A percentile compares a stretch with the other conserved stretches of the same genome.
phyloP scores from a whole-genome alignment of 2,329 filamentous ascomycete genomes.

The Hypocreales sp. region DNA sequence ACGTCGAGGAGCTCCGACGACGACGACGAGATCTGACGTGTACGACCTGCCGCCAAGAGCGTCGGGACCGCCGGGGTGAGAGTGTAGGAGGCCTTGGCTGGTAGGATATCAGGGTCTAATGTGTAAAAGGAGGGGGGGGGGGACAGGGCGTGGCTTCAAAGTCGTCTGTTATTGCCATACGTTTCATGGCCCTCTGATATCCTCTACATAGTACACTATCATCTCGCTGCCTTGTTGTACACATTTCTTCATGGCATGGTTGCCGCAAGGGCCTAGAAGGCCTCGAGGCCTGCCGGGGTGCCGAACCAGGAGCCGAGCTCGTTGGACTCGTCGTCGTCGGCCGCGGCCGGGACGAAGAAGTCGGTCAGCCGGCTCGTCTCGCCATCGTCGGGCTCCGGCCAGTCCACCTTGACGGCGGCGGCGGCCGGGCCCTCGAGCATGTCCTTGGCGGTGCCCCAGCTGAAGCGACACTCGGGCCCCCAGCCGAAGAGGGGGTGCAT shows the following conservation, averaged over 20 bases:
- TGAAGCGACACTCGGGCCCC: constrained; percentile 85
- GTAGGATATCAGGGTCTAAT: constrained; percentile 1
- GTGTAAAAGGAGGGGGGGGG: constrained; percentile 3
- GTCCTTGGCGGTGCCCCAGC: constrained; percentile 91
- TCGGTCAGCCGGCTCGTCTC: constrained; percentile 58
- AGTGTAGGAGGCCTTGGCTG: not conserved
- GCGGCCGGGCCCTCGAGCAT: constrained; percentile 64
- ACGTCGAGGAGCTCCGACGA: constrained; percentile 30
- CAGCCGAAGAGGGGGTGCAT: constrained; percentile 94
- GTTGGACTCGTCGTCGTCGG: constrained; percentile 29
- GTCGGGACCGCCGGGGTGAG: constrained; percentile 1
- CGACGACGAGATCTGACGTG: constrained; percentile 37
- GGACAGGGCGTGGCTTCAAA: too few relatives aligned
- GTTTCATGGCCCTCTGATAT: too few relatives aligned
- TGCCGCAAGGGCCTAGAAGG: constrained; percentile 48
- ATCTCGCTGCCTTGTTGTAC: too few relatives aligned
- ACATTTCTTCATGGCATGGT: too few relatives aligned
- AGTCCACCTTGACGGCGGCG: constrained; percentile 60
- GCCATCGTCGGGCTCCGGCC: constrained; percentile 61
- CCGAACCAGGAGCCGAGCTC: constrained; percentile 79
- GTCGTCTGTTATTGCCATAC: too few relatives aligned
- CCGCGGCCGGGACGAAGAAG: constrained; percentile 45
- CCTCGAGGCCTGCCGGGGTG: constrained; percentile 48
- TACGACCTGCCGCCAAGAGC: constrained; percentile 1
- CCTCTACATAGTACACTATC: too few relatives aligned